Evolutionary conservation across 352 stramenopile species (phyloP).

Genomic region (Detonula confervacea): DNA sequence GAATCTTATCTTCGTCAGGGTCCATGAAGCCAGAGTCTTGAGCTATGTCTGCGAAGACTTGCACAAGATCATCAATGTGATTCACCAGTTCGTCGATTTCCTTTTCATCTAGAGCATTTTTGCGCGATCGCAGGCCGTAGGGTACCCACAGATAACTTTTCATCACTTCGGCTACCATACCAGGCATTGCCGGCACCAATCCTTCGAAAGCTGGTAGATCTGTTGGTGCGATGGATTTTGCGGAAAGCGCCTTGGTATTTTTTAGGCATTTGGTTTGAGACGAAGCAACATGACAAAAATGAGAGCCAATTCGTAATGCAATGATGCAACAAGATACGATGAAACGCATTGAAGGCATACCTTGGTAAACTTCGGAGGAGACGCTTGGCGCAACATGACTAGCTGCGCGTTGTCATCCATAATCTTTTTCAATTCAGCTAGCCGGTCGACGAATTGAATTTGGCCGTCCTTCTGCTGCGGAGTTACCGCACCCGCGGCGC

Average conservation of each 20-base stretch:
- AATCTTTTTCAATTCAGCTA: constrained; percentile 9
- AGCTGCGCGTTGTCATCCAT: constrained; percentile 13
- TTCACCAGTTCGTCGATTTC: background rate
- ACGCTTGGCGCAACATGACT: background rate
- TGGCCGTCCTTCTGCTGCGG: too few relatives aligned
- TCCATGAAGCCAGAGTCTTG: background rate
- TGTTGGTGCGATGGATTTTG: background rate
- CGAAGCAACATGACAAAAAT: too few relatives aligned
- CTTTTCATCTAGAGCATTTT: background rate
- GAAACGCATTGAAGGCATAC: too few relatives aligned
- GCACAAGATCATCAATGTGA: background rate
- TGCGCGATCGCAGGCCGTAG: background rate
- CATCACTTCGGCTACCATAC: background rate
- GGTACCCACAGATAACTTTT: background rate
- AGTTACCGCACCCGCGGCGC: too few relatives aligned
- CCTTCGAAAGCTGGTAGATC: constrained; percentile 10
- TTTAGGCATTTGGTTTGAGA: too few relatives aligned
- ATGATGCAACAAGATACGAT: too few relatives aligned
- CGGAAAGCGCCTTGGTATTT: too few relatives aligned
- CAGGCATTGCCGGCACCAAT: background rate
- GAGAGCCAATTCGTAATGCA: too few relatives aligned
- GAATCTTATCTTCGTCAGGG: background rate
- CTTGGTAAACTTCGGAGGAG: constrained; percentile 7
- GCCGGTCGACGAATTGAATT: constrained; percentile 22
- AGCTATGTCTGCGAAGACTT: background rate